Evolutionary conservation across 164 flowering plant species (phyloP).

Genomic region (Pachysandra terminalis): DNA sequence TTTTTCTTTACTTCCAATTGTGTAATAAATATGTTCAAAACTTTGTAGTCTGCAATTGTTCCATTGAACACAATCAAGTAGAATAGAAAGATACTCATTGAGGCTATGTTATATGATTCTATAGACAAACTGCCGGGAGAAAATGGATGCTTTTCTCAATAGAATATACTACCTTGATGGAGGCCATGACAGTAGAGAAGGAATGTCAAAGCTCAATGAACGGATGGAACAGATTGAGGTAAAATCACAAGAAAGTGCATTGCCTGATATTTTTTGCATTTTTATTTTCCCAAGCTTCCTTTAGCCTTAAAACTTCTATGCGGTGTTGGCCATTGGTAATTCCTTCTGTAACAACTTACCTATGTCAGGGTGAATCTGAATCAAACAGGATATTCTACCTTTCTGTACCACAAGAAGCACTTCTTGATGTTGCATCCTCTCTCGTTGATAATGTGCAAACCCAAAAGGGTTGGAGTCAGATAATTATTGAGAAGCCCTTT

Average conservation of each 20-base stretch:
- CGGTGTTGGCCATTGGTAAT: constrained; percentile 5
- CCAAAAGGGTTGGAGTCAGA: constrained; percentile 50
- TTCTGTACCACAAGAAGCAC: constrained; percentile 65
- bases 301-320: not conserved
- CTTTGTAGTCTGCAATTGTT: constrained; percentile 3
- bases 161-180: constrained; percentile 55
- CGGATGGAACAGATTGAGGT: constrained; percentile 59
- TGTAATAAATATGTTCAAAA: too few relatives aligned
- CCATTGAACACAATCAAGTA: constrained; percentile 5
- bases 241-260: too few relatives aligned
- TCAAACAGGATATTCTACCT: constrained; percentile 67
- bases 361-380: constrained; percentile 38
- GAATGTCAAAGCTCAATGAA: constrained; percentile 47
- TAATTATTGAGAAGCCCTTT: constrained; percentile 65
- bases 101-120: constrained; percentile 7
- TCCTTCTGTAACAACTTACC: constrained; percentile 29
- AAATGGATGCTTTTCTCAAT: constrained; percentile 54
- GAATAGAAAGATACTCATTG: constrained; percentile 8
- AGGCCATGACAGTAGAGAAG: constrained; percentile 46
- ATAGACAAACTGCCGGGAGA: constrained; percentile 53
- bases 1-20: too few relatives aligned
- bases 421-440: constrained; percentile 46
- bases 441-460: constrained; percentile 46
- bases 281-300: not conserved
- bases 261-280: too few relatives aligned